Conservation (phyloP, 441 rosid genomes). For the Corymbia citriodora region DNA sequence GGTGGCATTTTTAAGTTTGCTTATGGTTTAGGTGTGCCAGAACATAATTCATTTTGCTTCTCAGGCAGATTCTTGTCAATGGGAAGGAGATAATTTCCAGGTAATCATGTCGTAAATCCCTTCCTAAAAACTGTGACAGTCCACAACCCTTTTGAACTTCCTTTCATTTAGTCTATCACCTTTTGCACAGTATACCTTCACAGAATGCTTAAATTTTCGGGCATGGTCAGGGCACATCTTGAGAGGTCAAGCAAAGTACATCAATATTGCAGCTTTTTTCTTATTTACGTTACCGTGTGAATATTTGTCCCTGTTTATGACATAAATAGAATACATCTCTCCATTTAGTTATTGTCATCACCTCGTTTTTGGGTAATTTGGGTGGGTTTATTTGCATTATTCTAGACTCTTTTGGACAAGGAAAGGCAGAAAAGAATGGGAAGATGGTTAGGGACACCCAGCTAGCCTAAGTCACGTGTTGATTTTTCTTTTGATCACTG, state of each 20-base stretch:
- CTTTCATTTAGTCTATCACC: neutral
- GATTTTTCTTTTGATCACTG: neutral
- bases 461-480: neutral
- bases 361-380: neutral
- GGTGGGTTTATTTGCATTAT: neutral
- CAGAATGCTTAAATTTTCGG: neutral
- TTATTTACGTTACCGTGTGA: neutral
- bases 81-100: neutral
- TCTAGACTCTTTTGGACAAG: neutral
- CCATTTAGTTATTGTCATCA: neutral
- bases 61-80: neutral
- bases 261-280: neutral
- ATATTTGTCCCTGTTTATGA: neutral
- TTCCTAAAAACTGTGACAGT: neutral
- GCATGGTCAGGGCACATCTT: neutral
- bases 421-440: neutral
- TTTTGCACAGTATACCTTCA: neutral
- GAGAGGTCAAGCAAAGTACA: neutral
- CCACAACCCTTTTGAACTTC: neutral
- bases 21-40: neutral
- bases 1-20: conserved; percentile 78
- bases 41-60: neutral
- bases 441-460: neutral
- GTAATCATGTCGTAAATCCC: neutral
- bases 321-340: neutral